A percentile compares a stretch with the other conserved stretches of the same genome.
These are phyloP conservation scores for Jaltomata sinuosa DNA, from an alignment of 257 asterid species.

Conservation along the genomic window DNA sequence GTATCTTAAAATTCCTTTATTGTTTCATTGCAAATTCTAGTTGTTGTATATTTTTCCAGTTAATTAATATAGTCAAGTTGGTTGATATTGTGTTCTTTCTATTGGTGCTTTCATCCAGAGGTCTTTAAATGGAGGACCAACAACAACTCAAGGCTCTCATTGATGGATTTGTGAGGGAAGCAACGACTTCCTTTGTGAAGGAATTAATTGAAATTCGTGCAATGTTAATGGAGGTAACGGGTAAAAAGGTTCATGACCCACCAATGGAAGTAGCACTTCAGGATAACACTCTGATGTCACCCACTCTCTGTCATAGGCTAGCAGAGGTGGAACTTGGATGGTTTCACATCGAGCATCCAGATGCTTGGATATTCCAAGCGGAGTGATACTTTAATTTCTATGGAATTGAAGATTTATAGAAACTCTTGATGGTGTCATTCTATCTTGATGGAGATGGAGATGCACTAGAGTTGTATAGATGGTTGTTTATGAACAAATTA, in stretches of 20 bases:
- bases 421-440: background rate
- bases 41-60: background rate
- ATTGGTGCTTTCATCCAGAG: background rate
- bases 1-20: background rate
- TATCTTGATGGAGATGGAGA: background rate
- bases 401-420: background rate
- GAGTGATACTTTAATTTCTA: background rate
- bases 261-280: background rate
- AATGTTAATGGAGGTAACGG: background rate
- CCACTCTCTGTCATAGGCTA: background rate
- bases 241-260: background rate
- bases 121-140: background rate
- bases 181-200: background rate
- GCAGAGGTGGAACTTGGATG: background rate
- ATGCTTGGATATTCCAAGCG: background rate
- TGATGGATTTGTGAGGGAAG: background rate
- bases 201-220: background rate
- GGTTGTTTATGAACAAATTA: background rate
- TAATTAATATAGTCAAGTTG: no score
- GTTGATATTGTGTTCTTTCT: background rate
- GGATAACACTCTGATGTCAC: background rate
- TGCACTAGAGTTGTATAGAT: background rate
- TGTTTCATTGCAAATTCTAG: background rate
- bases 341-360: background rate
- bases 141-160: background rate